Conservation (phyloP, 371 early-diverging fungal genomes). For the Apophysomyces elegans region DNA sequence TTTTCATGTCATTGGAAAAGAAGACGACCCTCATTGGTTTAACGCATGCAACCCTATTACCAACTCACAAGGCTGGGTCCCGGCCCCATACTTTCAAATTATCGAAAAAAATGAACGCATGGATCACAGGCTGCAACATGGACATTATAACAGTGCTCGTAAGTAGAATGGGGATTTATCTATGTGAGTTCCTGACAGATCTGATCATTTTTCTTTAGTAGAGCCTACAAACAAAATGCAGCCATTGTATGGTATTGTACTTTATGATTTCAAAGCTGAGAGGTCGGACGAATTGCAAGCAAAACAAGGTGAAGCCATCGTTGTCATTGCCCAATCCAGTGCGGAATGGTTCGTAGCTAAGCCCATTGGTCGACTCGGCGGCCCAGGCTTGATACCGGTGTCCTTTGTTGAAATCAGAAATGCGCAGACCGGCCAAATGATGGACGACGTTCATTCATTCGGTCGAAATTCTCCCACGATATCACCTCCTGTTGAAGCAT, state of each 20-base stretch:
- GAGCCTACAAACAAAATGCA: slow-evolving; percentile 32
- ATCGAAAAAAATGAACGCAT: slow-evolving; percentile 60
- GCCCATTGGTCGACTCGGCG: slow-evolving; percentile 66
- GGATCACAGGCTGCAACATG: slow-evolving; percentile 12
- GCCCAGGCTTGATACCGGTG: slow-evolving; percentile 81
- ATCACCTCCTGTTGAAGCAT: slow-evolving; percentile 61
- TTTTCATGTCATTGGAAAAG: slow-evolving; percentile 86
- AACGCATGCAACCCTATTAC: slow-evolving; percentile 85
- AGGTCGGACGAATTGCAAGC: slow-evolving; percentile 79
- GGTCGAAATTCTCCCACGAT: slow-evolving; percentile 35
- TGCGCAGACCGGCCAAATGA: slow-evolving; percentile 61
- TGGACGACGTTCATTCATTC: slow-evolving; percentile 58
- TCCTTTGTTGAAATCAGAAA: slow-evolving; percentile 79
- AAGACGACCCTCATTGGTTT: slow-evolving; percentile 77
- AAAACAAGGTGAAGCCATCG: slow-evolving; percentile 72
- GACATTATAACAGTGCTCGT: not conserved
- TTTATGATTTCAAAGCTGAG: slow-evolving; percentile 81
- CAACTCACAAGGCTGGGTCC: slow-evolving; percentile 81
- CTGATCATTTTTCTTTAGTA: slow-evolving; percentile 20
- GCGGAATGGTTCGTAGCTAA: slow-evolving; percentile 86
- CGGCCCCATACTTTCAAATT: slow-evolving; percentile 80
- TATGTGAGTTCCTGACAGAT: slow-evolving; percentile 8
- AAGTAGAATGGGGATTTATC: not conserved
- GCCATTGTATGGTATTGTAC: slow-evolving; percentile 71
- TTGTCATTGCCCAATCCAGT: slow-evolving; percentile 81